Evolutionary conservation across 129 eudicot genomes (phyloP), one percentile per base, ranked within the genome.

Genomic region (Chrysanthemum seticuspe): DNA sequence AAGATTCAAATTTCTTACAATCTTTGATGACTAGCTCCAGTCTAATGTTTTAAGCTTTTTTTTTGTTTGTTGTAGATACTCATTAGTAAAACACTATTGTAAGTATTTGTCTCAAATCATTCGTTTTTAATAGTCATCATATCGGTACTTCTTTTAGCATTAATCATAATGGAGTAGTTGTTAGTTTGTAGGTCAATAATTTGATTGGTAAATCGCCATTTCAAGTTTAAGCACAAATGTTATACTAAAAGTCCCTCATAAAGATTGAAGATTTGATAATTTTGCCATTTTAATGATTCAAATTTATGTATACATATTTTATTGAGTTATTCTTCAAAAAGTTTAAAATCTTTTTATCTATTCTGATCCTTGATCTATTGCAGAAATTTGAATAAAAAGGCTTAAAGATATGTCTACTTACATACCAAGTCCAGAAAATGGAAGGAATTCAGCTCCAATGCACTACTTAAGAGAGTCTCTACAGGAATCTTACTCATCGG

Each of bases 331-430:
- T 10, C 69, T 44, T 21, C 53, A 70, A 27, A 54, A 31, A 70
- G n/a, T 15, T 23, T 54, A 16, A 13, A 55, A 70, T 55, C 14
- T 34, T 54, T 55, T 16, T n/a, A 8, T n/a, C 52, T 58, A 51
- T 31, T 76, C 58, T 44, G 48, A 48, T 66, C 56, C 31, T 75
- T 55, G 5, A 63, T n/a, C 58, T 70, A 21, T 72, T 78, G 69
- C 82, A 78, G 82, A 73, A 57, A 72, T 0, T 47, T 78, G 21
- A 78, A 23, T 44, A 72, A 0, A 78, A 54, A 55, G 60, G 72
- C 31, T 45, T 64, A 44, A 74, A 75, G 70, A 70, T 29, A 90
- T 87, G 96, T 88, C 88, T 19, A 78, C 91, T 70, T 87, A 85
- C 68, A 83, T 83, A 62, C 88, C 87, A 10, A 67, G 67, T 68